These are phyloP conservation scores for Pleurotus giganteus DNA, from an alignment of 768 basidiomycete genomes.

Conservation along the genomic window DNA sequence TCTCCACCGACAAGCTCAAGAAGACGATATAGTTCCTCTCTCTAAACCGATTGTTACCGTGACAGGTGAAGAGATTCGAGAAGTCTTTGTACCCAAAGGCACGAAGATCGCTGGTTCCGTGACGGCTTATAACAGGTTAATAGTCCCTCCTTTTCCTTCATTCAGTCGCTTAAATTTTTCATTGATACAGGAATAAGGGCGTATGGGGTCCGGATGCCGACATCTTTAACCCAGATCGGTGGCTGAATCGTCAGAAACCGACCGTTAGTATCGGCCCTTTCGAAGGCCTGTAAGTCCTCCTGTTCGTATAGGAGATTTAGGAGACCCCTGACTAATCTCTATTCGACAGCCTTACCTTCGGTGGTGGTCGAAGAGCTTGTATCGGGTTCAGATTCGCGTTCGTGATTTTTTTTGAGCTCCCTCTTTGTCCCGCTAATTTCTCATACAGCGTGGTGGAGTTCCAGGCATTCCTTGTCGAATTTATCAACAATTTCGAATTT, in stretches of 20 bases:
- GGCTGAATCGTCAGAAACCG: slow-evolving; percentile 22
- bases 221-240: slow-evolving; percentile 39
- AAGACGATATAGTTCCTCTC: slow-evolving; percentile 35
- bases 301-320: not conserved
- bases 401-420: not conserved
- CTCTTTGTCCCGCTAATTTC: not conserved
- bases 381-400: slow-evolving; percentile 49
- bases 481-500: slow-evolving; percentile 59
- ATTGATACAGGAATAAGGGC: slow-evolving; percentile 23
- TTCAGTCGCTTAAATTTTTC: not conserved
- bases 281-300: not conserved
- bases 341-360: slow-evolving; percentile 49
- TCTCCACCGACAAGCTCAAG: slow-evolving; percentile 11
- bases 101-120: slow-evolving; percentile 39
- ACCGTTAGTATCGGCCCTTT: not conserved
- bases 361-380: slow-evolving; percentile 44
- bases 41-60: slow-evolving; percentile 36
- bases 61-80: slow-evolving; percentile 30
- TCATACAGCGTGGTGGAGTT: slow-evolving; percentile 42
- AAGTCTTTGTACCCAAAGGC: slow-evolving; percentile 39
- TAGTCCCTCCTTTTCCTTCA: not conserved
- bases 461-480: slow-evolving; percentile 55
- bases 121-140: slow-evolving; percentile 10
- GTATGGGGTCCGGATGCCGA: slow-evolving; percentile 42
- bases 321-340: slow-evolving; percentile 17